Evolutionary conservation across 306 rosid species (phyloP).

Genomic region (Heteromeles arbutifolia): DNA sequence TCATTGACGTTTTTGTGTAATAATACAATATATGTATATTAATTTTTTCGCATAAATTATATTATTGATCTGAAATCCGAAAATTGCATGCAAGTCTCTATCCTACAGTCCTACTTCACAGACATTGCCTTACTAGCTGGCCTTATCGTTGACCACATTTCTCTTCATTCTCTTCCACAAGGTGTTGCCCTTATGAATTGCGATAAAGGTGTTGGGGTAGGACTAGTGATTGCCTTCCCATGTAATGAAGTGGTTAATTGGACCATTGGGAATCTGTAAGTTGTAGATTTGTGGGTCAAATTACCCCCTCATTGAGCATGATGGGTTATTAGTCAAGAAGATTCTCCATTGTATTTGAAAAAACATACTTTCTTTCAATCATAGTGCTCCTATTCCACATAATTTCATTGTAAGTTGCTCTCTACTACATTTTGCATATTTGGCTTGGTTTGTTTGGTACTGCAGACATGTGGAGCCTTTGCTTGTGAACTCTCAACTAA

Average conservation of each 20-base stretch:
- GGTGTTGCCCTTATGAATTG: too few relatives aligned
- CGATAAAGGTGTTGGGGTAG: too few relatives aligned
- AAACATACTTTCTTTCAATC: background rate
- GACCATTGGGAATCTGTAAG: background rate
- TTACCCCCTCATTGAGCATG: background rate
- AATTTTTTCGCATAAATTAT: too few relatives aligned
- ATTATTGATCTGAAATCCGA: too few relatives aligned
- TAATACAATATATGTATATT: too few relatives aligned
- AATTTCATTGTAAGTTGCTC: background rate
- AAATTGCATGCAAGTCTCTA: too few relatives aligned
- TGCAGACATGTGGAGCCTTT: background rate
- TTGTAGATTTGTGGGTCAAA: background rate
- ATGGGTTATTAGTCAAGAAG: background rate
- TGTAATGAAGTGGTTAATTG: background rate
- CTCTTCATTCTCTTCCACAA: too few relatives aligned
- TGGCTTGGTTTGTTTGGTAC: background rate
- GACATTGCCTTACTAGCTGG: background rate
- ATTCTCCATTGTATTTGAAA: background rate
- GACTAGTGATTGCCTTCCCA: background rate
- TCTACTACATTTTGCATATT: too few relatives aligned
- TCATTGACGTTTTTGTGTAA: too few relatives aligned
- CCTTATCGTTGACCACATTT: background rate
- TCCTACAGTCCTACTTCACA: background rate
- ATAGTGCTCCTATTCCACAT: background rate
- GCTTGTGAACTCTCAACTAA: background rate